phyloP scores from a whole-genome alignment of 202 grass and related monocot species.

The Elaeis oleifera region DNA sequence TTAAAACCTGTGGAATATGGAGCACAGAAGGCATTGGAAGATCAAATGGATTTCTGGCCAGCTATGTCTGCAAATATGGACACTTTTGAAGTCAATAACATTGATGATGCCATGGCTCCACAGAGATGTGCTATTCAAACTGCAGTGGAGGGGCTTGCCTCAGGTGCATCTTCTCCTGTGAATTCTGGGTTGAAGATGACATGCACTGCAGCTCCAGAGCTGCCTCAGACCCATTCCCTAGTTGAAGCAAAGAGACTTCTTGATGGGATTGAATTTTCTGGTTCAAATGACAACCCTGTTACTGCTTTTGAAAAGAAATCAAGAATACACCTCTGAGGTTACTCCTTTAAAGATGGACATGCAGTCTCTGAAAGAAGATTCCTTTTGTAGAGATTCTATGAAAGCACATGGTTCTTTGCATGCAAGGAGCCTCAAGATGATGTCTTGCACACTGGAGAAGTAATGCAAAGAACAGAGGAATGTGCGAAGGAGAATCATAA shows the following conservation, averaged over 20 bases:
- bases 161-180: no score
- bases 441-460: not conserved
- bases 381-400: not conserved
- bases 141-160: no score
- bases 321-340: constrained; percentile 1
- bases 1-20: no score
- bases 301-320: constrained; percentile 9
- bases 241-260: constrained; percentile 54
- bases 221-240: not conserved
- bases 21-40: no score
- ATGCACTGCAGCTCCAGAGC: not conserved
- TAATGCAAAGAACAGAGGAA: not conserved
- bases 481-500: no score
- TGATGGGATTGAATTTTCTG: constrained; percentile 34
- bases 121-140: no score
- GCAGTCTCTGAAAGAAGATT: not conserved
- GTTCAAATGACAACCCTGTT: constrained; percentile 20
- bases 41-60: no score
- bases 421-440: not conserved
- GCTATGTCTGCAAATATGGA: no score
- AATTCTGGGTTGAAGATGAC: not conserved
- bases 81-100: no score
- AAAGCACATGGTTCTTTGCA: not conserved
- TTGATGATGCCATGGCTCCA: no score
- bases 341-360: not conserved